Conservation (phyloP, 768 basidiomycete species). For the Suillus decipiens region DNA sequence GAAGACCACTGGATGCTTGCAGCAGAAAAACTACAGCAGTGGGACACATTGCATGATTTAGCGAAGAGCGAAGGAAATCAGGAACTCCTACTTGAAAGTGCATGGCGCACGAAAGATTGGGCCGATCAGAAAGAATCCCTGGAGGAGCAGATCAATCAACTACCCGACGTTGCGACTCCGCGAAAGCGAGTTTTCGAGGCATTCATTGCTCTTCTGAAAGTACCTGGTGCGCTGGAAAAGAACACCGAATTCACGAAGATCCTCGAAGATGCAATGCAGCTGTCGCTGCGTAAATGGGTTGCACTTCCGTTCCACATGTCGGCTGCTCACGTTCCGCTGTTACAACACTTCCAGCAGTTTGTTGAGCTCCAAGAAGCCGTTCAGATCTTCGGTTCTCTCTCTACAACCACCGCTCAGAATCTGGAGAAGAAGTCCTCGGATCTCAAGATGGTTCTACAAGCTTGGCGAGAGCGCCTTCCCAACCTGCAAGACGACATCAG, state of each 20-base stretch:
- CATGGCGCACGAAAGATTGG: conserved; percentile 96
- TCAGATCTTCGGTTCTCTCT: conserved; percentile 89
- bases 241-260: conserved; percentile 86
- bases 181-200: conserved; percentile 98
- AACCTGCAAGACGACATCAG: conserved; percentile 97
- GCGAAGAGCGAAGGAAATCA: conserved; percentile 87
- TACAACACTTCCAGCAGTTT: conserved; percentile 99
- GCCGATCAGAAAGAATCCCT: conserved; percentile 72
- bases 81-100: conserved; percentile 91
- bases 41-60: conserved; percentile 93
- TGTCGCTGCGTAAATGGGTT: conserved; percentile 95
- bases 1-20: conserved; percentile 99
- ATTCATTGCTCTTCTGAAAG: conserved; percentile 84
- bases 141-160: conserved; percentile 76
- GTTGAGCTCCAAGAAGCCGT: conserved; percentile 97
- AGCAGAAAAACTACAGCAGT: conserved; percentile 95
- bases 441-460: conserved; percentile 93
- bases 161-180: conserved; percentile 89
- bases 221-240: conserved; percentile 79
- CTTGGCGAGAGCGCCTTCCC: conserved; percentile 96
- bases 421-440: conserved; percentile 95
- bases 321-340: conserved; percentile 88
- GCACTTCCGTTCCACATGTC: conserved; percentile 84
- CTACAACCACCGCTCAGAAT: conserved; percentile 83
- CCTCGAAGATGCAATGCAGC: conserved; percentile 95